Base-by-base conservation (phyloP, 2,329 filamentous ascomycete genomes). In the Coniochaeta sp. region DNA sequence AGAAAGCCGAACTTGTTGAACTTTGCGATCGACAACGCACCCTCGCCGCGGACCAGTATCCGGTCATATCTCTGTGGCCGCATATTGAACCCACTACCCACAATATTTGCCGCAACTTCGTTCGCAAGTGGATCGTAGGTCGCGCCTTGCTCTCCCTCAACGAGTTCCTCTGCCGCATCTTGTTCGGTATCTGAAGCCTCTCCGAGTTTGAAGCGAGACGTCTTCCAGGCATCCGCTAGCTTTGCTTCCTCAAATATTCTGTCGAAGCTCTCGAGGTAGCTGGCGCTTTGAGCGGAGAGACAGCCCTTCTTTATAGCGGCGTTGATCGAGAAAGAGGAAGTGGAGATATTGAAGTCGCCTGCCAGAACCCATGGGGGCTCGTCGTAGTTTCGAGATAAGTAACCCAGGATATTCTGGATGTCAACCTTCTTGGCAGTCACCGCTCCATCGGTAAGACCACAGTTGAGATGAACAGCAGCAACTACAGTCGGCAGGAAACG, bases 1-100 rank as follows among this genome's bases (percentile, higher is more conserved):
- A 73, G 70, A 56, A 78, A 72, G 0, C 85, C 86, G 67, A 89
- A 88, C 67, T 79, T 76, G 64, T 84, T 84, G 71, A 87, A 87
- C 0, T 72, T 68, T 3, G 66, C 67, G 6, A 82, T 70, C 17
- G 70, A 66, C 6, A 82, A 68, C 1, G 68, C 44, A 3, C 70
- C 75, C 17, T 74, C 71, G 7, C 73, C 72, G 52, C 77, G 81
- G 36, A 85, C 70, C 2, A 88, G 70, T 52, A 89, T 85, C 36
- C 86, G 78, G 66, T 89, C 86, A 62, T 89, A 89, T 56, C 87
- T 74, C 66, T 89, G 86, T 1, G 87, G 85, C 22, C 84, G 76
- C 64, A 79, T 79, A 56, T 82, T 77, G 55, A 75, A 70, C 1
- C 78, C 77, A 54, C 68, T 73, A 3, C 75, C 76, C 1, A 81